phyloP scores from a whole-genome alignment of 306 rosid genomes.

The Trifolium fragiferum region DNA sequence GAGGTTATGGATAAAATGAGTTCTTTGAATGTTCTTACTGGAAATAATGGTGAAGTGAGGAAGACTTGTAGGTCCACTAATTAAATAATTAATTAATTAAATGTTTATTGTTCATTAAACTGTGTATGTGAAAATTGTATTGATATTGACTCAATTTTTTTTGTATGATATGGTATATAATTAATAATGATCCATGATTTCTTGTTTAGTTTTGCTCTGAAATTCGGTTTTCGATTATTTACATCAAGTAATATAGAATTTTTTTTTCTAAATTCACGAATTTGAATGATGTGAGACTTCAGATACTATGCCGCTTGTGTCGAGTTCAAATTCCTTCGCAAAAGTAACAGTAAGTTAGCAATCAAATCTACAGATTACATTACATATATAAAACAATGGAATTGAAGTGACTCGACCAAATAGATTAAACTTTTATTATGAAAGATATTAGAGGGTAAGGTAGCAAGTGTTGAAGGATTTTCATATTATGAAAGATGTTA shows the following conservation, averaged over 20 bases:
- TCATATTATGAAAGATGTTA: too few species aligned
- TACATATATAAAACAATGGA: too few species aligned
- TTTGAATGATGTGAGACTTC: too few species aligned
- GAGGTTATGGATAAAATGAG: conserved; percentile 44
- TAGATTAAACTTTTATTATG: too few species aligned
- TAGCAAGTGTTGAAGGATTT: too few species aligned
- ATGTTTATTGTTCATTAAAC: background rate
- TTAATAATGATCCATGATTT: background rate
- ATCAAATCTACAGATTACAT: too few species aligned
- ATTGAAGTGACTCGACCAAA: too few species aligned
- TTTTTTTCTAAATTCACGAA: background rate
- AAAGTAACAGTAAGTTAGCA: too few species aligned
- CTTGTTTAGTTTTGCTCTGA: background rate
- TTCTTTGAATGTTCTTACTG: conserved; percentile 50
- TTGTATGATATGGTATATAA: background rate
- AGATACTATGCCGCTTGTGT: too few species aligned
- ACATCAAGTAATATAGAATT: background rate
- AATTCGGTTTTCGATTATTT: background rate
- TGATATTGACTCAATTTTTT: background rate
- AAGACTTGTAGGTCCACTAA: conserved; percentile 57
- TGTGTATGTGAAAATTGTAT: background rate
- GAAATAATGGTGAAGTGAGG: conserved; percentile 60
- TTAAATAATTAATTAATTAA: conserved; percentile 32
- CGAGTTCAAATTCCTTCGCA: too few species aligned
- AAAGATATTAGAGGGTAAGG: too few species aligned